Evolutionary conservation across 2,329 filamentous ascomycete genomes (phyloP).

Genomic region (Mycocentrospora acerina): DNA sequence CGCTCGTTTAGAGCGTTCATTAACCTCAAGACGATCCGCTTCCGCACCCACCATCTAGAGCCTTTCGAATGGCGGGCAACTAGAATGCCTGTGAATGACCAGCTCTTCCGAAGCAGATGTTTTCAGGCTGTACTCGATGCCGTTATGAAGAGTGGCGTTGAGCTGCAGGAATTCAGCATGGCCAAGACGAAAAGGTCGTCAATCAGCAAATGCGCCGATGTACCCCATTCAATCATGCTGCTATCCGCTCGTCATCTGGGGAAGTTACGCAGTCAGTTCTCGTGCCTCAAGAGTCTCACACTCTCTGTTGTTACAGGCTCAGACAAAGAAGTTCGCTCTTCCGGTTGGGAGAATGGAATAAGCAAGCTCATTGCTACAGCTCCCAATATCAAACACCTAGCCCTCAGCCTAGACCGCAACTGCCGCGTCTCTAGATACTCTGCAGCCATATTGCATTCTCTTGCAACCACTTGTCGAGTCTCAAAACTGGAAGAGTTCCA

Average conservation of each 20-base stretch:
- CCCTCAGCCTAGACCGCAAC: slow-evolving; percentile 21
- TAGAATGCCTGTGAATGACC: slow-evolving; percentile 11
- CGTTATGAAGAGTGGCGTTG: slow-evolving; percentile 18
- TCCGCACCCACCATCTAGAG: slow-evolving; percentile 16
- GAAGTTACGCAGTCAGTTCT: slow-evolving; percentile 15
- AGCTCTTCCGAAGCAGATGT: slow-evolving; percentile 21
- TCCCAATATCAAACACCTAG: slow-evolving; percentile 16
- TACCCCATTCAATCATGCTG: slow-evolving; percentile 18
- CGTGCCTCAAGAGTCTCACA: slow-evolving; percentile 14
- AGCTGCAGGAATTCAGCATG: slow-evolving; percentile 24
- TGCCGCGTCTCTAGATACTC: slow-evolving; percentile 11
- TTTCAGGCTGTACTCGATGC: slow-evolving; percentile 26
- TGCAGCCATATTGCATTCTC: slow-evolving; percentile 16
- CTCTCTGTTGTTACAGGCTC: slow-evolving; percentile 19
- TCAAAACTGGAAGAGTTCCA: slow-evolving; percentile 14
- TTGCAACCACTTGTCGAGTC: slow-evolving; percentile 14
- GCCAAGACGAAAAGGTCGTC: slow-evolving; percentile 11
- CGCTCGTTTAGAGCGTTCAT: slow-evolving; percentile 15
- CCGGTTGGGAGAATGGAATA: slow-evolving; percentile 25
- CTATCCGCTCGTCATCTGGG: slow-evolving; percentile 10
- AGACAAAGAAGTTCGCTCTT: slow-evolving; percentile 9
- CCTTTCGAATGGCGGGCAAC: slow-evolving; percentile 8
- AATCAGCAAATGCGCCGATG: slow-evolving; percentile 13
- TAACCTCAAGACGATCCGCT: slow-evolving; percentile 20
- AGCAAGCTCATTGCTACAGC: slow-evolving; percentile 22